Percentiles rank a stretch among this genome's conserved stretches.
Conservation (phyloP, 345 rosid genomes). For the Camelina neglecta region DNA sequence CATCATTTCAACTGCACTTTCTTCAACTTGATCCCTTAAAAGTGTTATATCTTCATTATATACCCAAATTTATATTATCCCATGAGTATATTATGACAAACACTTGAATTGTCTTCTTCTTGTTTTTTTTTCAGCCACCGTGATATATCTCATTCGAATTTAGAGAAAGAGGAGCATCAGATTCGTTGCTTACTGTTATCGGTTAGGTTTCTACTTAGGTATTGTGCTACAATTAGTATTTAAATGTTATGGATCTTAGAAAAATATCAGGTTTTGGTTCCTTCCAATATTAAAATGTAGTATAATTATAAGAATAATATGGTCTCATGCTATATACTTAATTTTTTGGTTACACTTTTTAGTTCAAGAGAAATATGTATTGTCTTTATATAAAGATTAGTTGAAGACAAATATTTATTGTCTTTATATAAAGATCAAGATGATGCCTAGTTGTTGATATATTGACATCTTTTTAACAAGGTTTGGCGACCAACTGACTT, state of each 20-base stretch:
- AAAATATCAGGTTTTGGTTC: background rate
- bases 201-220: conserved; percentile 6
- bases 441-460: background rate
- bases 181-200: conserved; percentile 25
- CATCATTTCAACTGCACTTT: conserved; percentile 30
- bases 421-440: conserved; percentile 5
- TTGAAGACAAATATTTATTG: conserved; percentile 8
- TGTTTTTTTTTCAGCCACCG: conserved; percentile 21
- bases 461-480: conserved; percentile 16
- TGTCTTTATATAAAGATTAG: conserved; percentile 12
- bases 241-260: conserved; percentile 1
- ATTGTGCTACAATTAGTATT: background rate
- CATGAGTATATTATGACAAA: background rate
- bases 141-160: conserved; percentile 24
- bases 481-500: conserved; percentile 25
- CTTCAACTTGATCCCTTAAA: conserved; percentile 33
- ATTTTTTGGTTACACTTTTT: background rate
- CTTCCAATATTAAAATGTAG: background rate
- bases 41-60: conserved; percentile 17
- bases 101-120: background rate
- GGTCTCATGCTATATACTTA: background rate
- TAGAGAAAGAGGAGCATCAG: conserved; percentile 25
- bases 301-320: background rate
- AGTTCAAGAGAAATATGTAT: conserved; percentile 5
- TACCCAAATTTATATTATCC: background rate